These are phyloP conservation scores for Mrakia blollopis DNA, from an alignment of 768 basidiomycete genomes.

Conservation along the genomic window DNA sequence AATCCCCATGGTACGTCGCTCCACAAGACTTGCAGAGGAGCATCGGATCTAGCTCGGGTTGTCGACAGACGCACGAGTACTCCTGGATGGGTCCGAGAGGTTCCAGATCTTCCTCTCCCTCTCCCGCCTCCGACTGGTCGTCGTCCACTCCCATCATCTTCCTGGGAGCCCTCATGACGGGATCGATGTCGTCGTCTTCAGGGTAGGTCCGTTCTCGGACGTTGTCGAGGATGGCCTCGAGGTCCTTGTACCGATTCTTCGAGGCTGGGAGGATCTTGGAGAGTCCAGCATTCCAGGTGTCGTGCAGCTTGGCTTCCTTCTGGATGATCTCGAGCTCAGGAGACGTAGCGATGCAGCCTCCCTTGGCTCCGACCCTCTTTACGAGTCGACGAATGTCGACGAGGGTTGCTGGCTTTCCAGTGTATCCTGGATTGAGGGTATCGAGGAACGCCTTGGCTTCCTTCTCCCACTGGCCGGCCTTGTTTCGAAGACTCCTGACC, in stretches of 20 bases:
- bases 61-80: slow-evolving; percentile 42
- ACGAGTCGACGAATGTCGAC: slow-evolving; percentile 38
- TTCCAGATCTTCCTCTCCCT: background rate
- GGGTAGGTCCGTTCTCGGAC: slow-evolving; percentile 37
- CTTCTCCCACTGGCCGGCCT: slow-evolving; percentile 74
- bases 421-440: background rate
- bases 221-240: slow-evolving; percentile 31
- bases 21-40: slow-evolving; percentile 36
- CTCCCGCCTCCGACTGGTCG: slow-evolving; percentile 8
- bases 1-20: slow-evolving; percentile 40
- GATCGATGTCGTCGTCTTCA: slow-evolving; percentile 35
- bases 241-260: slow-evolving; percentile 10
- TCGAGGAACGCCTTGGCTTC: slow-evolving; percentile 66
- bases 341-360: slow-evolving; percentile 35
- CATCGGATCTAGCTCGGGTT: slow-evolving; percentile 37
- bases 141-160: slow-evolving; percentile 14
- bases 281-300: slow-evolving; percentile 37
- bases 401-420: slow-evolving; percentile 32
- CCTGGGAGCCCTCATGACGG: slow-evolving; percentile 4
- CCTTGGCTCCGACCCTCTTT: slow-evolving; percentile 34
- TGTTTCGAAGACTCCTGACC: slow-evolving; percentile 52
- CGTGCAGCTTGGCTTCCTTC: slow-evolving; percentile 37
- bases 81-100: background rate
- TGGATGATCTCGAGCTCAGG: slow-evolving; percentile 41
- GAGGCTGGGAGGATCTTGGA: slow-evolving; percentile 31